These are phyloP conservation scores for Stemphylium beticola DNA, from an alignment of 2,329 filamentous ascomycete genomes.

Conservation along the genomic window DNA sequence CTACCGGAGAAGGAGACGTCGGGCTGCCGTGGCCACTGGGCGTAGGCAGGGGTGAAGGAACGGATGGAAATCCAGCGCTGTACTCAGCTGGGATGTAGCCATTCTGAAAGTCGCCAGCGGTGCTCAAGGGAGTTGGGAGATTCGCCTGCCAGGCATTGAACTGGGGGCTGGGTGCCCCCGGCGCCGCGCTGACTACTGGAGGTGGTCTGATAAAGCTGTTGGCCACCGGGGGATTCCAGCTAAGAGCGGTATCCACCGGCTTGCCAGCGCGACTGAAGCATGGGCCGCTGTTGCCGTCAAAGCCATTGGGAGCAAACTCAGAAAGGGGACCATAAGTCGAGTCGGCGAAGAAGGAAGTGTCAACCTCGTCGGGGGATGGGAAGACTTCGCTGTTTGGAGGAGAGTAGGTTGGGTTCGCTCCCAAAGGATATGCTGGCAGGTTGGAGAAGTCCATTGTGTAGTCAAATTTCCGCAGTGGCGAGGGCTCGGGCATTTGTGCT, in stretches of 20 bases:
- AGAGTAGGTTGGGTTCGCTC: slow-evolving; percentile 6
- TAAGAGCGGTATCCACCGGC: neutral
- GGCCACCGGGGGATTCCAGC: slow-evolving; percentile 6
- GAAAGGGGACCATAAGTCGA: slow-evolving; percentile 4
- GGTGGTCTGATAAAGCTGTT: slow-evolving; percentile 6
- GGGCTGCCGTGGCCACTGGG: slow-evolving; percentile 7
- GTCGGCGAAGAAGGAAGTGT: slow-evolving; percentile 5
- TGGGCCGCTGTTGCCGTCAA: neutral
- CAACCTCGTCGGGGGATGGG: slow-evolving; percentile 9
- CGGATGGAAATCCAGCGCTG: slow-evolving; percentile 2
- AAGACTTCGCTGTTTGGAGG: slow-evolving; percentile 12
- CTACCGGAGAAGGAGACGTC: neutral
- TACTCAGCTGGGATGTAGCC: slow-evolving; percentile 4
- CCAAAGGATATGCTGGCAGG: slow-evolving; percentile 2
- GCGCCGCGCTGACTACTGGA: neutral
- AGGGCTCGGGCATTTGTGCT: neutral
- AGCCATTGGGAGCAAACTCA: slow-evolving; percentile 3
- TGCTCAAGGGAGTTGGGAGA: slow-evolving; percentile 6
- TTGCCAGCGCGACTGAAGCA: slow-evolving; percentile 4
- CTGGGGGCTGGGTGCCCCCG: neutral
- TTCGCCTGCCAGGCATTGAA: slow-evolving; percentile 6
- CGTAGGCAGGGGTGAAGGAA: slow-evolving; percentile 9
- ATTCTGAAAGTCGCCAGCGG: slow-evolving; percentile 5
- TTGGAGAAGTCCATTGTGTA: slow-evolving; percentile 8
- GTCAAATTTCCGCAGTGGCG: neutral